Evolutionary conservation across 768 basidiomycete genomes (phyloP).

Genomic region (Russula brevipes): DNA sequence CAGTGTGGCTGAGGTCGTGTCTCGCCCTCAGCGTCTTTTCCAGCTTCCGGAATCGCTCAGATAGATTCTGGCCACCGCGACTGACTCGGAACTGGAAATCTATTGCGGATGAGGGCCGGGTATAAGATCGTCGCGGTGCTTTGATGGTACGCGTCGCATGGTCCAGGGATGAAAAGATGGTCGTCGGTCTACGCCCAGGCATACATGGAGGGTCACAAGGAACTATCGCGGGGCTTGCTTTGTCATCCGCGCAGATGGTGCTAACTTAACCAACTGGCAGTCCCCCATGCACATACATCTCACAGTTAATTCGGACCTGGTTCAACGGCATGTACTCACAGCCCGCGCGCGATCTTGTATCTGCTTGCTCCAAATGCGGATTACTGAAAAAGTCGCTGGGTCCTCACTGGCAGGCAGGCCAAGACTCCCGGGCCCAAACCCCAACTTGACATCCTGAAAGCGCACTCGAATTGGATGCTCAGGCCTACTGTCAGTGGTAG

Average conservation of each 20-base stretch:
- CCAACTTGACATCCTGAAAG: too few relatives aligned
- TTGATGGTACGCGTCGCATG: constrained; percentile 25
- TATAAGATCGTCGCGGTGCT: constrained; percentile 36
- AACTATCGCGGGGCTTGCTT: background rate
- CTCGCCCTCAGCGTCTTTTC: constrained; percentile 50
- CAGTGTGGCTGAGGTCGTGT: constrained; percentile 33
- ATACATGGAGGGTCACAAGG: constrained; percentile 1
- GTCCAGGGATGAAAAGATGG: constrained; percentile 10
- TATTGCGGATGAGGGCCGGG: constrained; percentile 2
- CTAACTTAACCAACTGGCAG: too few relatives aligned
- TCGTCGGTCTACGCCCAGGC: background rate
- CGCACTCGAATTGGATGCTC: too few relatives aligned
- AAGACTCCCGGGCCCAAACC: too few relatives aligned
- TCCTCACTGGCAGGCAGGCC: too few relatives aligned
- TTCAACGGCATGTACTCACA: too few relatives aligned
- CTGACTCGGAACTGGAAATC: constrained; percentile 25
- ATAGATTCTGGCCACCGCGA: constrained; percentile 57
- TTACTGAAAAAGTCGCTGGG: too few relatives aligned
- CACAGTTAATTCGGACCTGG: too few relatives aligned
- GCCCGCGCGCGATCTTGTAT: too few relatives aligned
- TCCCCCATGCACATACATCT: too few relatives aligned
- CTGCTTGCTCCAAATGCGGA: too few relatives aligned
- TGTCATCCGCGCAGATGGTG: background rate
- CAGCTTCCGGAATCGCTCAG: constrained; percentile 49
- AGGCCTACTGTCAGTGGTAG: too few relatives aligned